A percentile compares a stretch with the other conserved stretches of the same genome.
phyloP scores from a whole-genome alignment of 495 filamentous ascomycete genomes.

The Xylaria cubensis region DNA sequence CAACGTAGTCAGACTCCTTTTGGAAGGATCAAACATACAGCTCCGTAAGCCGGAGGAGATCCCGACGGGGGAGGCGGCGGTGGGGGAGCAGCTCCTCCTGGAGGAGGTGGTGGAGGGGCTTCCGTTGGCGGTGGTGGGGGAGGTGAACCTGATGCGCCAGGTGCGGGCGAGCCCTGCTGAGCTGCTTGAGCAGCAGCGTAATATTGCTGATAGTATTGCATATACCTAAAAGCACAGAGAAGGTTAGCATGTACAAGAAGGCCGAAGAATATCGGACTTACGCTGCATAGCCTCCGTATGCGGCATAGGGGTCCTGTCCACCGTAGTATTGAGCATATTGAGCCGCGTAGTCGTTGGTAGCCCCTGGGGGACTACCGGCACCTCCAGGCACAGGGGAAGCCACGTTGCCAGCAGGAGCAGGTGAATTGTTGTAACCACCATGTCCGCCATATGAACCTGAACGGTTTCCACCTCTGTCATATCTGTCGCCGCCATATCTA shows the following conservation, averaged over 20 bases:
- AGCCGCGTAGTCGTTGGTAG: slow-evolving; percentile 67
- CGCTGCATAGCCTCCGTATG: slow-evolving; percentile 83
- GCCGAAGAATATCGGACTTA: slow-evolving; percentile 38
- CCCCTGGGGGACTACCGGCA: slow-evolving; percentile 45
- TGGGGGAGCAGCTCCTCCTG: slow-evolving; percentile 55
- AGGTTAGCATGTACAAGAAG: slow-evolving; percentile 3
- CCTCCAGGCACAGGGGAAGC: slow-evolving; percentile 45
- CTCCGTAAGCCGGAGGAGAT: slow-evolving; percentile 61
- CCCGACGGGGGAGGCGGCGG: slow-evolving; percentile 67
- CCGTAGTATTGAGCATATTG: slow-evolving; percentile 87
- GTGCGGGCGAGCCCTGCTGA: slow-evolving; percentile 49
- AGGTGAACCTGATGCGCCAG: slow-evolving; percentile 56
- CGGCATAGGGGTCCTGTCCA: slow-evolving; percentile 82
- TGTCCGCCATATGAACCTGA: slow-evolving; percentile 46
- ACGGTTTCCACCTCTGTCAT: slow-evolving; percentile 41
- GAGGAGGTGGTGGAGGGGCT: slow-evolving; percentile 71
- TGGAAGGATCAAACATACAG: slow-evolving; percentile 71
- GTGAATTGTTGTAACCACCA: slow-evolving; percentile 48
- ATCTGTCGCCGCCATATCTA: slow-evolving; percentile 44
- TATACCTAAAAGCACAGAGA: slow-evolving; percentile 56
- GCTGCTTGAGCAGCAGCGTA: slow-evolving; percentile 60
- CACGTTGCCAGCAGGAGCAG: slow-evolving; percentile 32
- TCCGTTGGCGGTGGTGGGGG: slow-evolving; percentile 67
- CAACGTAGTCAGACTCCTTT: slow-evolving; percentile 1
- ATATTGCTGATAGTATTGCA: slow-evolving; percentile 73